A percentile compares a stretch with the other conserved stretches of the same genome.
Conservation (phyloP, 257 asterid genomes). For the Leonotis leonurus region DNA sequence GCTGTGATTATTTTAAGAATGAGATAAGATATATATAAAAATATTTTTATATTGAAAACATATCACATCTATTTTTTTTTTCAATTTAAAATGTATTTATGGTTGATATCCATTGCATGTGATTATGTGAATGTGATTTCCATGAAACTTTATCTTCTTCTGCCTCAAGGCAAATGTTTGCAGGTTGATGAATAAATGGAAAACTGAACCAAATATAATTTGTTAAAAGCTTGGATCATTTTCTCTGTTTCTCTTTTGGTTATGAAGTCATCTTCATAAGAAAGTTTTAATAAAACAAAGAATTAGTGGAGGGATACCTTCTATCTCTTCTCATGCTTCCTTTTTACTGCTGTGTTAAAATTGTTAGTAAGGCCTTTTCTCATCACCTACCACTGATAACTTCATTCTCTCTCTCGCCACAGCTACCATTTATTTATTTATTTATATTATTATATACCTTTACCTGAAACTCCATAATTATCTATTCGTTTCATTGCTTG, state of each 20-base stretch:
- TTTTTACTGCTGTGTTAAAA: conserved; percentile 41
- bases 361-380: conserved; percentile 45
- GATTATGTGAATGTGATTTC: too few species aligned
- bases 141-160: too few species aligned
- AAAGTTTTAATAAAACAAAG: conserved; percentile 4
- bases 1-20: too few species aligned
- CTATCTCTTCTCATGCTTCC: conserved; percentile 46
- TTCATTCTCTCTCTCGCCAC: conserved; percentile 38
- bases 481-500: conserved; percentile 33
- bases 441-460: conserved; percentile 19
- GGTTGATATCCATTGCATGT: too few species aligned
- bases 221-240: background rate
- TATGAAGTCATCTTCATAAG: conserved; percentile 28
- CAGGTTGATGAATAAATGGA: conserved; percentile 19
- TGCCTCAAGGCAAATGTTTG: too few species aligned
- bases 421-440: conserved; percentile 15
- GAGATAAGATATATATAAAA: too few species aligned
- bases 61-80: too few species aligned
- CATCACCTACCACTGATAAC: conserved; percentile 74
- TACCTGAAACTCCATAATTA: conserved; percentile 42
- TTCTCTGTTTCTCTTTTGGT: background rate
- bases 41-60: too few species aligned
- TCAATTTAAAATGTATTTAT: too few species aligned
- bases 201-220: conserved; percentile 9
- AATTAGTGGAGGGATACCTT: conserved; percentile 33